Evolutionary conservation across 1,284 basidiomycete species (phyloP).

Genomic region (Cystobasidium pallidum): DNA sequence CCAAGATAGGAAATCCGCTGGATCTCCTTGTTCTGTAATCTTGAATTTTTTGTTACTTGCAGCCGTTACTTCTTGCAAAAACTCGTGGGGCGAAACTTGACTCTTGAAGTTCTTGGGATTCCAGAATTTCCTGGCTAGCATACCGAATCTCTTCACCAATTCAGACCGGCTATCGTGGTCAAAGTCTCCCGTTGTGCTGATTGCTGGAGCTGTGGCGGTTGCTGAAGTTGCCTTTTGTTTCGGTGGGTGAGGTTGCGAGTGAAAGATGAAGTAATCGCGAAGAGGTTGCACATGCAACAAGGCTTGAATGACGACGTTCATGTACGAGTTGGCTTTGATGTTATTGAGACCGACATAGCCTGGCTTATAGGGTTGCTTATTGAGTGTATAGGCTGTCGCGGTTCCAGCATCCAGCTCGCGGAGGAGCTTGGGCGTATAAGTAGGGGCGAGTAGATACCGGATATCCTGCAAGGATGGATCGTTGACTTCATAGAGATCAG

Average conservation of each 20-base stretch:
- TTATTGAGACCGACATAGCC: slow-evolving; percentile 97
- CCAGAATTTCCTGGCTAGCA: slow-evolving; percentile 87
- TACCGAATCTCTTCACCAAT: slow-evolving; percentile 79
- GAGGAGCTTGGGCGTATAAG: slow-evolving; percentile 70
- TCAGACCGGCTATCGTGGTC: slow-evolving; percentile 60
- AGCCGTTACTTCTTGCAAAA: slow-evolving; percentile 91
- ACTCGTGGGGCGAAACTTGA: slow-evolving; percentile 97
- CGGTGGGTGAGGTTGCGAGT: slow-evolving; percentile 39
- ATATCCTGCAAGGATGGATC: slow-evolving; percentile 96
- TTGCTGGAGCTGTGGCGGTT: slow-evolving; percentile 36
- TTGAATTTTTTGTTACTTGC: slow-evolving; percentile 86
- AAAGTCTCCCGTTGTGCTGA: slow-evolving; percentile 31
- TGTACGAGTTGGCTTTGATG: slow-evolving; percentile 93
- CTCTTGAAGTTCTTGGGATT: slow-evolving; percentile 94
- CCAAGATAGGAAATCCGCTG: slow-evolving; percentile 95
- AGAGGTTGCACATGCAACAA: slow-evolving; percentile 88
- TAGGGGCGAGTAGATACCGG: slow-evolving; percentile 82
- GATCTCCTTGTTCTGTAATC: slow-evolving; percentile 91
- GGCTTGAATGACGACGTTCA: slow-evolving; percentile 95
- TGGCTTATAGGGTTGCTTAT: slow-evolving; percentile 78
- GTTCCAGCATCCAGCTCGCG: slow-evolving; percentile 61
- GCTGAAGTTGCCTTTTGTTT: slow-evolving; percentile 23
- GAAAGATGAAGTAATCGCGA: slow-evolving; percentile 71
- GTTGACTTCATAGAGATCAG: slow-evolving; percentile 92
- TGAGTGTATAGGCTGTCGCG: slow-evolving; percentile 69